Conservation (phyloP, 164 flowering plant species). For the Dillenia suffruticosa region DNA sequence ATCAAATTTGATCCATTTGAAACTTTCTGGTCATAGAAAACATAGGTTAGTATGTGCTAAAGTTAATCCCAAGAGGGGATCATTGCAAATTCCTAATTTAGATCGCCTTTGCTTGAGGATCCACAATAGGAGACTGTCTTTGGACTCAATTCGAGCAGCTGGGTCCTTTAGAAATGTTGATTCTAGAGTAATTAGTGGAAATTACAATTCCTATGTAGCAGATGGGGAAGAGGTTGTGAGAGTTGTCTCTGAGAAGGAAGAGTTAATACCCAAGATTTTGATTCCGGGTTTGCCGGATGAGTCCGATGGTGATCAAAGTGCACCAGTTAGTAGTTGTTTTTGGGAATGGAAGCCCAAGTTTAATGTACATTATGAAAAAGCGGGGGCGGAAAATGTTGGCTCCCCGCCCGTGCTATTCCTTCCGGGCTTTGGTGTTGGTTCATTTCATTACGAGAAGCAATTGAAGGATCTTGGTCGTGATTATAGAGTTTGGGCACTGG, state of each 20-base stretch:
- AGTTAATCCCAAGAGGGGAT: conserved; percentile 12
- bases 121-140: conserved; percentile 8
- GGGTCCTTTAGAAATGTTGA: conserved; percentile 12
- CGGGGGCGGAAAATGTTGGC: conserved; percentile 65
- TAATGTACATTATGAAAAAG: conserved; percentile 71
- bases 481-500: conserved; percentile 83
- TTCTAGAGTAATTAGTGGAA: conserved; percentile 25
- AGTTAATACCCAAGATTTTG: conserved; percentile 36
- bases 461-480: conserved; percentile 89
- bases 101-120: conserved; percentile 2
- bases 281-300: conserved; percentile 84
- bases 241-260: conserved; percentile 25
- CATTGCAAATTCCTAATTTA: conserved; percentile 4
- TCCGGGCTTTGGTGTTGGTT: conserved; percentile 97
- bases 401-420: conserved; percentile 79
- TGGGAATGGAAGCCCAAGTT: conserved; percentile 95
- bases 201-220: conserved; percentile 38
- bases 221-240: conserved; percentile 36
- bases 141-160: conserved; percentile 12
- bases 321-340: conserved; percentile 53
- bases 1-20: conserved; percentile 17
- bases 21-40: conserved; percentile 20
- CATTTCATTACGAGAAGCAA: conserved; percentile 95
- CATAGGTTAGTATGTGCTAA: conserved; percentile 9
- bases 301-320: conserved; percentile 47